Evolutionary conservation across 1,139 yeast genomes (phyloP), one percentile per base, ranked within the genome.

Genomic region (Magnusiomyces tetraspermus): DNA sequence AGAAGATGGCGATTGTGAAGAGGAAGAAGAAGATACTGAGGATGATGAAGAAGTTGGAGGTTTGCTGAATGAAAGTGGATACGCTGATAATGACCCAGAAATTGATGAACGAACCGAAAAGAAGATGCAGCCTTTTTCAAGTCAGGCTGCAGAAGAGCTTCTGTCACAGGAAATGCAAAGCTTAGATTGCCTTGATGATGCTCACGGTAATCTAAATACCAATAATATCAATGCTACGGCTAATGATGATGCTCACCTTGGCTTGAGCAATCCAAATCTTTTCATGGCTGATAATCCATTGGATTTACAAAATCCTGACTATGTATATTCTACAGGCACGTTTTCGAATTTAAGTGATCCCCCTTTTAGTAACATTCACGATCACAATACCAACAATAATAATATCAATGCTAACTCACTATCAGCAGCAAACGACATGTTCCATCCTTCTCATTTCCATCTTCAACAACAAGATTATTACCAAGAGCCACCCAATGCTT

Each of bases 81-180:
- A 45, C 11, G 23, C 48, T 11, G 48, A 45, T 17, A 22, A 22
- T 10, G 33, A 11, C 33, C 48, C 5, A 21, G 48, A 31, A 2
- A 45, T 45, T 11, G 48, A 45, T 31, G 40, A 45, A 31, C 22
- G 38, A 17, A 45, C 48, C 5, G 48, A 45, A 45, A 17, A 11
- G 10, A 10, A 10, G 11, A 22, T 24, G 15, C 21, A 15, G 17
- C 46, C 46, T 10, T 28, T 43, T 17, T 8, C 33, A 28, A 28
- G 33, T 6, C 11, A n/a, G n/a, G n/a, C n/a, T n/a, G n/a, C 33
- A 28, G 11, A 6, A 28, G 11, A 8, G 33, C 6, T 28, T 8
- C 11, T 11, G 11, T 11, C 6, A 28, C 33, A 6, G 33, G 33
- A 8, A 6, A 28, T 8, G 11, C 33, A 6, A 11, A 6, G 11